phyloP scores from a whole-genome alignment of 2,329 filamentous ascomycete species.

The Xylariaceae sp. region DNA sequence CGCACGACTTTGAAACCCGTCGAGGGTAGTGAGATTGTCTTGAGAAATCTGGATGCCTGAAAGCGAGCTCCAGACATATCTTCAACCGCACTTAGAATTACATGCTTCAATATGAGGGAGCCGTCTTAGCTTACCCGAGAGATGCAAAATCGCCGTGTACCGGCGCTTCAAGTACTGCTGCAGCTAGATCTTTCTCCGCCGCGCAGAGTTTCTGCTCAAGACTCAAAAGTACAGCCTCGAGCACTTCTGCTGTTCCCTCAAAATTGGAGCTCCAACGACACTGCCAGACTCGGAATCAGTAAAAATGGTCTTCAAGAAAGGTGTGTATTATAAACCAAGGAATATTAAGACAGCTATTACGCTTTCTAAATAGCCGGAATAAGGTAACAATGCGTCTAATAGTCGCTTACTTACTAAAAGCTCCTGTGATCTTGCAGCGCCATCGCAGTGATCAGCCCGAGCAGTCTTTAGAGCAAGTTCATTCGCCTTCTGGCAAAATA shows the following conservation, averaged over 20 bases:
- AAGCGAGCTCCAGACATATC: slow-evolving; percentile 52
- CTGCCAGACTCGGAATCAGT: neutral
- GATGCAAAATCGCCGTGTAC: slow-evolving; percentile 68
- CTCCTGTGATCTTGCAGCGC: slow-evolving; percentile 72
- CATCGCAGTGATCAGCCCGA: slow-evolving; percentile 88
- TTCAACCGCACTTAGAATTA: slow-evolving; percentile 25
- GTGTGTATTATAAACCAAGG: neutral
- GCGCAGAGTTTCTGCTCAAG: slow-evolving; percentile 61
- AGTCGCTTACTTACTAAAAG: slow-evolving; percentile 42
- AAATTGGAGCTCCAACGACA: slow-evolving; percentile 51
- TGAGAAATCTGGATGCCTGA: slow-evolving; percentile 39
- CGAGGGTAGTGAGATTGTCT: slow-evolving; percentile 36
- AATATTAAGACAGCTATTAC: neutral
- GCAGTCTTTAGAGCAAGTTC: slow-evolving; percentile 64
- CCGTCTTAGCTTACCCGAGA: slow-evolving; percentile 45
- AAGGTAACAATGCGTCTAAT: neutral
- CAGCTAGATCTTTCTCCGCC: slow-evolving; percentile 61
- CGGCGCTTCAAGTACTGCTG: slow-evolving; percentile 62
- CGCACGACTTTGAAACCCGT: slow-evolving; percentile 50
- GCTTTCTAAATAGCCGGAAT: neutral
- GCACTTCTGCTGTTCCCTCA: slow-evolving; percentile 45
- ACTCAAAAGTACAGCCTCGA: slow-evolving; percentile 54
- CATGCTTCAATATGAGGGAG: neutral
- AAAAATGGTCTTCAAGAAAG: neutral
- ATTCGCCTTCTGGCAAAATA: slow-evolving; percentile 52